These are phyloP conservation scores for Ustilago crameri DNA, from an alignment of 1,284 basidiomycete species.

Conservation along the genomic window DNA sequence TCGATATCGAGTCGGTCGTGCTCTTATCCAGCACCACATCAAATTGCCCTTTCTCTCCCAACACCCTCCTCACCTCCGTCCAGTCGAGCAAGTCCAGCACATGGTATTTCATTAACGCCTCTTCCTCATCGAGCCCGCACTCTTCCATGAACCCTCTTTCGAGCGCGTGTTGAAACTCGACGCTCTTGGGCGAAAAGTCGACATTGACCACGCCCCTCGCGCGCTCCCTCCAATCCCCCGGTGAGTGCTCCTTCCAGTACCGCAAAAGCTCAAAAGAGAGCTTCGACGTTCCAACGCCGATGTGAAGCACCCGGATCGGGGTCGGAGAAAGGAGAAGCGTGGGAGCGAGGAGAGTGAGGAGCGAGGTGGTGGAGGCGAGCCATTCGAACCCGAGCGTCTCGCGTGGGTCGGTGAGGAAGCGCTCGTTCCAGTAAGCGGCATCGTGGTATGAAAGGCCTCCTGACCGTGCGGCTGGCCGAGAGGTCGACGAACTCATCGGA, in stretches of 20 bases:
- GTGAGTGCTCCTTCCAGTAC: neutral
- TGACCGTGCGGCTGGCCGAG: neutral
- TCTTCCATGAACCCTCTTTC: constrained; percentile 8
- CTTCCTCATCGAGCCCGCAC: neutral
- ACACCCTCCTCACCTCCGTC: neutral
- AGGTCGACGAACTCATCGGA: neutral
- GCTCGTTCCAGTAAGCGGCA: constrained; percentile 57
- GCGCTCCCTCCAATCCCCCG: constrained; percentile 16
- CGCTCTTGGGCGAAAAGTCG: constrained; percentile 27
- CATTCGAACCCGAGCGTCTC: constrained; percentile 37
- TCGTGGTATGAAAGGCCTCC: constrained; percentile 30
- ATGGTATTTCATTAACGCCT: constrained; percentile 23
- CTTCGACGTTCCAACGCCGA: constrained; percentile 33
- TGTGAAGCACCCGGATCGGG: constrained; percentile 28
- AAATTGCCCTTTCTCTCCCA: constrained; percentile 4
- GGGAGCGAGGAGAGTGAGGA: constrained; percentile 4
- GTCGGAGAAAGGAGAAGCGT: neutral
- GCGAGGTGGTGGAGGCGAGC: constrained; percentile 21
- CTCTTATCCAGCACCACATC: constrained; percentile 49
- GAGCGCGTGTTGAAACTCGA: constrained; percentile 11
- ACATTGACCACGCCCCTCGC: constrained; percentile 27
- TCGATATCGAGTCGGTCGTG: constrained; percentile 44
- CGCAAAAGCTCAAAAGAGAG: constrained; percentile 26
- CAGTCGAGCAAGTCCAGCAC: constrained; percentile 30
- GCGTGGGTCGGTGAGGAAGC: constrained; percentile 66